phyloP scores from a whole-genome alignment of 176 grass and related monocot species.

The Triticum turgidum region DNA sequence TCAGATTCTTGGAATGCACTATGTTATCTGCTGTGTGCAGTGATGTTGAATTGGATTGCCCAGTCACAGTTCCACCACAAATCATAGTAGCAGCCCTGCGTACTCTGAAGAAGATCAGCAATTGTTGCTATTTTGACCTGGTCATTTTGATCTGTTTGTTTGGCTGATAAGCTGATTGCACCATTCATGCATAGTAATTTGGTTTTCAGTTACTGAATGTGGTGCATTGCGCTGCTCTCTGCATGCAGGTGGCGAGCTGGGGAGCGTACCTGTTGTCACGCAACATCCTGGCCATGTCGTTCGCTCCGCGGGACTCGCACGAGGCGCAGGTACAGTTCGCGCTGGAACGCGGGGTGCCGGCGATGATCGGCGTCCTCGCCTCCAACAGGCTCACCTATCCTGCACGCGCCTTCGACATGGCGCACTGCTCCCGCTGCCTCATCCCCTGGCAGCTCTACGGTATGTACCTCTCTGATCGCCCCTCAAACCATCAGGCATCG shows the following conservation, averaged over 20 bases:
- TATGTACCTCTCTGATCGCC: slow-evolving; percentile 18
- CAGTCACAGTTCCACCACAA: background rate
- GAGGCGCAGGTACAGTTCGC: slow-evolving; percentile 99
- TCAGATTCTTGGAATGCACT: background rate
- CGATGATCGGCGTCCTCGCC: slow-evolving; percentile 84
- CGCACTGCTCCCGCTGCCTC: slow-evolving; percentile 94
- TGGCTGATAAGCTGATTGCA: background rate
- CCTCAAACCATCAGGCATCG: background rate
- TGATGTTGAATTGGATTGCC: background rate
- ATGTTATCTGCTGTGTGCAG: background rate
- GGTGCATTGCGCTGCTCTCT: background rate
- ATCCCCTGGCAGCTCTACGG: slow-evolving; percentile 84
- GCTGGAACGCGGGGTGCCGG: slow-evolving; percentile 87
- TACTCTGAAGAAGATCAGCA: background rate
- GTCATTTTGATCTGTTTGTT: background rate
- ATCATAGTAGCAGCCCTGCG: no score
- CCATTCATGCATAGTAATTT: background rate
- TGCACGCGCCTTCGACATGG: slow-evolving; percentile 91
- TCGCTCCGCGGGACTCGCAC: slow-evolving; percentile 85
- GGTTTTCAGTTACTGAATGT: background rate
- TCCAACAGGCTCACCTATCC: slow-evolving; percentile 84
- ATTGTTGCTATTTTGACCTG: background rate
- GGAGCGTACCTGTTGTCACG: slow-evolving; percentile 78
- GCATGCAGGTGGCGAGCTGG: slow-evolving; percentile 92
- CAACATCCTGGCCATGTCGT: slow-evolving; percentile 86